Evolutionary conservation across 1,284 basidiomycete species (phyloP).

Genomic region (Pseudozyma tsukubaensis): DNA sequence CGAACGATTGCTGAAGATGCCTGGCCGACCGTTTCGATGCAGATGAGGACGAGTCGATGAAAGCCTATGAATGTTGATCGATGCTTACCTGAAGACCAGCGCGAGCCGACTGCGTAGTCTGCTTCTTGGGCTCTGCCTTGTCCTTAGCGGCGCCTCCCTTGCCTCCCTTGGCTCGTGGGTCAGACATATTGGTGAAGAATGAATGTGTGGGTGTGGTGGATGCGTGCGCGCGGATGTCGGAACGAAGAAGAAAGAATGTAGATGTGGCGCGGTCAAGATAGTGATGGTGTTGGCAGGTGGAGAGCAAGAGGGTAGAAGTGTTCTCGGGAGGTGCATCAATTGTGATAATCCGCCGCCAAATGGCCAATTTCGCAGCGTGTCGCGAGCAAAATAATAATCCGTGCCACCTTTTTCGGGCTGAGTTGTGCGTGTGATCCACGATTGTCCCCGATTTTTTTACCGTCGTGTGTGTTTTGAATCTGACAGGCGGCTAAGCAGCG

Average conservation of each 20-base stretch:
- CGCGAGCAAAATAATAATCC: too few relatives aligned
- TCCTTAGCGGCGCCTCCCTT: slow-evolving; percentile 53
- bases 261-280: not conserved
- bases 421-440: too few relatives aligned
- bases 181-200: slow-evolving; percentile 34
- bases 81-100: slow-evolving; percentile 64
- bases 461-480: too few relatives aligned
- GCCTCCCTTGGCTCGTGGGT: slow-evolving; percentile 54
- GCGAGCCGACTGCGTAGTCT: slow-evolving; percentile 56
- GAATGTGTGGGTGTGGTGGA: not conserved
- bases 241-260: too few relatives aligned
- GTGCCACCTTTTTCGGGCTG: too few relatives aligned
- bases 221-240: not conserved
- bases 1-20: not conserved
- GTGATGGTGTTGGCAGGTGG: not conserved
- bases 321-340: too few relatives aligned
- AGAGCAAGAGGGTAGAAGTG: too few relatives aligned
- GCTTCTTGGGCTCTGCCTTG: slow-evolving; percentile 53
- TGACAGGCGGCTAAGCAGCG: too few relatives aligned
- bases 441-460: too few relatives aligned
- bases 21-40: not conserved
- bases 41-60: not conserved
- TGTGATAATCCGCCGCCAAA: too few relatives aligned
- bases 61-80: not conserved
- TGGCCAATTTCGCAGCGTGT: too few relatives aligned